Conservation (phyloP, 148 eudicot species). For the Cornus kousa region DNA sequence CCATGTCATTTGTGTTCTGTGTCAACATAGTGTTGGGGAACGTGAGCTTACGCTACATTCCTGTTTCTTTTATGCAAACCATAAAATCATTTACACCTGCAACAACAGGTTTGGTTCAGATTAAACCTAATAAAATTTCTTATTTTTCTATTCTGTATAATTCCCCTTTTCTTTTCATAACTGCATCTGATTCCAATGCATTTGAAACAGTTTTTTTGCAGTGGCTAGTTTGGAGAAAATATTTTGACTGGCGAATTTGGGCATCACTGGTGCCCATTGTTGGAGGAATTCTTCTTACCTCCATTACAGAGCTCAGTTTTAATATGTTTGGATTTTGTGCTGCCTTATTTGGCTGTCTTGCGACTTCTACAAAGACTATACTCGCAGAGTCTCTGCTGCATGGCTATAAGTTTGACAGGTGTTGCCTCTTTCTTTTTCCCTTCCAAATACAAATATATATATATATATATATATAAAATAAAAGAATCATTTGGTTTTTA, state of each 20-base stretch:
- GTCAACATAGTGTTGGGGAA: conserved; percentile 81
- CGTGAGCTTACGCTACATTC: conserved; percentile 78
- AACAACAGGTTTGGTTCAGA: conserved; percentile 60
- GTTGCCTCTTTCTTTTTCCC: not conserved
- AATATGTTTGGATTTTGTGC: conserved; percentile 81
- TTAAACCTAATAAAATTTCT: not conserved
- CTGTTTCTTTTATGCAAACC: conserved; percentile 88
- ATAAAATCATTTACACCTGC: conserved; percentile 88
- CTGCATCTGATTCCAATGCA: not conserved
- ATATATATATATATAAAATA: not conserved
- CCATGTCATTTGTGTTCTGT: conserved; percentile 84
- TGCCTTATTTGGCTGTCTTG: conserved; percentile 80
- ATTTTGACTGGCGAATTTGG: conserved; percentile 80
- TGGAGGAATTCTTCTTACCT: conserved; percentile 84
- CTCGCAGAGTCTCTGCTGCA: conserved; percentile 84
- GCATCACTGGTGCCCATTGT: conserved; percentile 79
- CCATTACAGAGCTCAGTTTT: conserved; percentile 79
- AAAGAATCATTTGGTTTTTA: not conserved
- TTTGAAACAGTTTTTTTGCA: conserved; percentile 67
- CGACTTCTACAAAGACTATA: conserved; percentile 82
- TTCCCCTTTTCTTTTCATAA: not conserved
- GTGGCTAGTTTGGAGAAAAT: conserved; percentile 79
- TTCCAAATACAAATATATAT: not conserved
- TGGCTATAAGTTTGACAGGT: conserved; percentile 90
- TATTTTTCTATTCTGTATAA: not conserved